Conservation (phyloP, 495 filamentous ascomycete species). For the Penicillium taxi region DNA sequence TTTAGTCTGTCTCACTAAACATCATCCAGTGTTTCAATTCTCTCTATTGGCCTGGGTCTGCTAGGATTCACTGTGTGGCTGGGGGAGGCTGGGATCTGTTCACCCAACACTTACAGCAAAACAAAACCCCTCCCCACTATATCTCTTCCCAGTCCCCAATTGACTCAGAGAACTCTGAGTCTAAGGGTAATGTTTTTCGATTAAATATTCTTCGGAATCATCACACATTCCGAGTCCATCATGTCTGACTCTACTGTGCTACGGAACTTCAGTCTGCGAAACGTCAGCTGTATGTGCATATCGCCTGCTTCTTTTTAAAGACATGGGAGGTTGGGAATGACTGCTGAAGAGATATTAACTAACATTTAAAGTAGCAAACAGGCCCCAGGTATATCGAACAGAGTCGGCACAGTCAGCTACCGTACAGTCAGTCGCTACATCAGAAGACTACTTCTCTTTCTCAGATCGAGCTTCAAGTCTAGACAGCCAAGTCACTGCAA, state of each 20-base stretch:
- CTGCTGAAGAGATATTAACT: slow-evolving; percentile 5
- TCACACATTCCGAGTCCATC: slow-evolving; percentile 14
- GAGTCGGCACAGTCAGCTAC: slow-evolving; percentile 51
- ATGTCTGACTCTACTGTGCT: slow-evolving; percentile 14
- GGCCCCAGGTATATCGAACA: slow-evolving; percentile 45
- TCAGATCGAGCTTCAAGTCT: slow-evolving; percentile 41
- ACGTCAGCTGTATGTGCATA: slow-evolving; percentile 24
- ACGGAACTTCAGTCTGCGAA: slow-evolving; percentile 26
- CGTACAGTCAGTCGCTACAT: slow-evolving; percentile 57
- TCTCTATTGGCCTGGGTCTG: slow-evolving; percentile 15
- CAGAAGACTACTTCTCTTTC: slow-evolving; percentile 63
- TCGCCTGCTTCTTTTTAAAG: not conserved
- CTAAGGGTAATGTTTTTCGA: slow-evolving; percentile 20
- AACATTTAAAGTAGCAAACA: slow-evolving; percentile 34
- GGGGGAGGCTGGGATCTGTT: slow-evolving; percentile 24
- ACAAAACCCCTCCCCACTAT: slow-evolving; percentile 18
- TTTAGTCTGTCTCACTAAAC: slow-evolving; percentile 12
- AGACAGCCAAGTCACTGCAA: slow-evolving; percentile 40
- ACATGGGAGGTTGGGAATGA: not conserved
- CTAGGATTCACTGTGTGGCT: slow-evolving; percentile 14
- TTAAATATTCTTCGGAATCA: slow-evolving; percentile 11
- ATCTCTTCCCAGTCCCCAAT: slow-evolving; percentile 8
- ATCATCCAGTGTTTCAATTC: slow-evolving; percentile 15
- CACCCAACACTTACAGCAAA: slow-evolving; percentile 15
- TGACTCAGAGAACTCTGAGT: slow-evolving; percentile 9